Percentiles rank a stretch among this genome's conserved stretches.
Conservation (phyloP, 139 green algal species). For the Chlorella vulgaris region DNA sequence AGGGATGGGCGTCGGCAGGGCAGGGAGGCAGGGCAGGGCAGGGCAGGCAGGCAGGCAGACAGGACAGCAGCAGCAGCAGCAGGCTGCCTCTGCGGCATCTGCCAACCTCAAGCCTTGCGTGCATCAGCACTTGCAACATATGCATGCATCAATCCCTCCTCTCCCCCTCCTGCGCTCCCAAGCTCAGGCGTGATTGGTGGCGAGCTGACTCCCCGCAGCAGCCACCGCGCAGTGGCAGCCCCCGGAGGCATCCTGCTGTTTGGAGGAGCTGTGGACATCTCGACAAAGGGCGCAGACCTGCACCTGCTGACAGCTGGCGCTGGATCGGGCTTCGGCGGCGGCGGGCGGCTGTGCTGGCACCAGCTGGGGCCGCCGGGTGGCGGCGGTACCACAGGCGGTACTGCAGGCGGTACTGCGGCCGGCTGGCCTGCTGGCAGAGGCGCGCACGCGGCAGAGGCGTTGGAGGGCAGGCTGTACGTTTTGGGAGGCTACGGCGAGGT, state of each 20-base stretch:
- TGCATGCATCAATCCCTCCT: not conserved
- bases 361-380: not conserved
- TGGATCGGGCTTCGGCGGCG: too few species aligned
- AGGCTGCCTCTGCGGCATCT: too few species aligned
- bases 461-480: conserved; percentile 2
- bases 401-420: too few species aligned
- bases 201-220: conserved; percentile 14
- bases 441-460: not conserved
- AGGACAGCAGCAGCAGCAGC: too few species aligned
- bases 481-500: conserved; percentile 22
- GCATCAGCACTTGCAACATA: too few species aligned
- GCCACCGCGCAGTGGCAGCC: not conserved
- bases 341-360: conserved; percentile 4
- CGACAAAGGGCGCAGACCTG: not conserved
- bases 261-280: conserved; percentile 8
- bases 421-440: not conserved
- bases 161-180: not conserved
- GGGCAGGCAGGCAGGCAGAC: not conserved
- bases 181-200: not conserved
- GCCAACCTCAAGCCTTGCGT: too few species aligned
- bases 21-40: not conserved
- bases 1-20: not conserved
- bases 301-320: not conserved
- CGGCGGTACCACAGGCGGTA: not conserved
- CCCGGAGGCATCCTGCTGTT: conserved; percentile 20